Base-by-base conservation (phyloP, 208 protist genomes). In the Leishmania braziliensis region DNA sequence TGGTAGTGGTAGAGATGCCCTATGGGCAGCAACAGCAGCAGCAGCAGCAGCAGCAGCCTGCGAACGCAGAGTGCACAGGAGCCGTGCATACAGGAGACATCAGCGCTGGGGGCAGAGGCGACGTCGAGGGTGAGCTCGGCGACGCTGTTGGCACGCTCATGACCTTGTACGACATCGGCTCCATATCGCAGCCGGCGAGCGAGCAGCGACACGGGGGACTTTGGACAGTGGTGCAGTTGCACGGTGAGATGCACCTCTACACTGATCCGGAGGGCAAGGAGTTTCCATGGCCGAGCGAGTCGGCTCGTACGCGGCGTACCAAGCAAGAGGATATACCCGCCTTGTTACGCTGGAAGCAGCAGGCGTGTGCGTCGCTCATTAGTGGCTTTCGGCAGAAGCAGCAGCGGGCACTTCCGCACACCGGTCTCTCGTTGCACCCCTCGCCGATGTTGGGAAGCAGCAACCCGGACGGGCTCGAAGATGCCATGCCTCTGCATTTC, bases 1-100 rank as follows among this genome's bases (percentile, higher is more conserved):
- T 95, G 50, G 85, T 93, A 18, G 80, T 94, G 51, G 79, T 89
- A 50, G 79, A 89, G 68, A 48, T 87, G 62, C 77, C 78, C 12
- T 63, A 79, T 3, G 51, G 43, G 14, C 68, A 48, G 23, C 70
- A 71, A 16, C 23, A 66, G 62, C 58, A 80, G 43, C 75, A 46
- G 39, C 54, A 84, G 39, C 54, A 84, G 29, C 53, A 26, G 63
- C 58, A 80, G 43, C 75, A 48, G 23, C 14, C 50, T 46, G 29
- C 14, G 33, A 53, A 5, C 20, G 14, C 51, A 48, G 73, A 9
- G 48, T 48, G 75, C 36, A 50, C 26, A 33, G 43, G 29, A 78
- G n/a, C 62, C 20, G 46, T 51, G 69, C 39, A 9, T 53, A 29
- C 9, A 18, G 70, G 62, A 20, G 75, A 6, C n/a, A 50, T n/a